Percentiles rank a stretch among this genome's conserved stretches.
Conservation (phyloP, 139 green algal species). For the Volvox africanus region DNA sequence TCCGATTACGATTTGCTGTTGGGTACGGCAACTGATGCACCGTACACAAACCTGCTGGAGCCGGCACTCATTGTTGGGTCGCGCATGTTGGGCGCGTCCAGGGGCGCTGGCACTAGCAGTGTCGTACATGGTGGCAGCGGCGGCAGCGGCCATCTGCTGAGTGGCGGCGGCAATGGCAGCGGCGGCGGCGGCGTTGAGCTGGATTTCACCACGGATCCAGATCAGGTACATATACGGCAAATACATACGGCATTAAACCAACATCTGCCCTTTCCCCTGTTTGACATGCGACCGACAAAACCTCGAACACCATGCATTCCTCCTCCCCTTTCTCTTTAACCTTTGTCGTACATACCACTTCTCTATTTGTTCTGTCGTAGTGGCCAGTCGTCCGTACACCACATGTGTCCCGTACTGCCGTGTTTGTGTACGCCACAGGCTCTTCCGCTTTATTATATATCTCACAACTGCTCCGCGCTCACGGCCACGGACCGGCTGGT, state of each 20-base stretch:
- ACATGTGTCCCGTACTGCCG: background rate
- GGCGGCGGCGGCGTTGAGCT: background rate
- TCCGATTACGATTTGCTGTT: conserved; percentile 64
- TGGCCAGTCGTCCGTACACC: too few relatives aligned
- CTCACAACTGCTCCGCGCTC: conserved; percentile 62
- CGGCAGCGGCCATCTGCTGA: conserved; percentile 1
- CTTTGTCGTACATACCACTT: background rate
- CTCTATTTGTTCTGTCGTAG: too few relatives aligned
- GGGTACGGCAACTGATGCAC: conserved; percentile 46
- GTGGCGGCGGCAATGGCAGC: conserved; percentile 5
- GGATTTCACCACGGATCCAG: conserved; percentile 2
- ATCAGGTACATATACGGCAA: conserved; percentile 14
- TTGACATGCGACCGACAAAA: too few relatives aligned
- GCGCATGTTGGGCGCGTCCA: background rate
- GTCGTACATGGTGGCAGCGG: background rate
- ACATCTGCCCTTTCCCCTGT: too few relatives aligned
- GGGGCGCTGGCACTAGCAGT: background rate
- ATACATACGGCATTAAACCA: background rate
- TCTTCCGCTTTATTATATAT: conserved; percentile 66
- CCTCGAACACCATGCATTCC: too few relatives aligned
- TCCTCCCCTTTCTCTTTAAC: too few relatives aligned
- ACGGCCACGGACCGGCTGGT: conserved; percentile 39
- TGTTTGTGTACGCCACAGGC: background rate
- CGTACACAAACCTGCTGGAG: conserved; percentile 66
- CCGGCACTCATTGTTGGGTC: conserved; percentile 62